Conservation (phyloP, 352 stramenopile species). For the Pythium folliculosum region DNA sequence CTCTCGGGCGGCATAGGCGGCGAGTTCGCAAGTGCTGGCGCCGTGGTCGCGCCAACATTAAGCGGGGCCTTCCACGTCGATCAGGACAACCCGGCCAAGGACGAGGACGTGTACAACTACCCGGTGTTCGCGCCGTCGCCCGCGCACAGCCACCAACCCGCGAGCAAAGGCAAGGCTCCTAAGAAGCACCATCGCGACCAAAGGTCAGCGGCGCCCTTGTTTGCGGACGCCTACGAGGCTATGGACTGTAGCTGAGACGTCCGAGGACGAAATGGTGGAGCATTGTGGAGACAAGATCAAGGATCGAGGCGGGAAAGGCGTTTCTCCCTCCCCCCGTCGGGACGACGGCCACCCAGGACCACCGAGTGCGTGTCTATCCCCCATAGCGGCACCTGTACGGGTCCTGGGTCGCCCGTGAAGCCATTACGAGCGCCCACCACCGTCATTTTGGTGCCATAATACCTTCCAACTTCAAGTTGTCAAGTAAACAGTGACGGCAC, state of each 20-base stretch:
- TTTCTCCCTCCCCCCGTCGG: too few relatives aligned
- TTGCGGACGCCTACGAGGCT: constrained; percentile 41
- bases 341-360: too few relatives aligned
- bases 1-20: constrained; percentile 9
- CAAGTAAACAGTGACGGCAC: constrained; percentile 25
- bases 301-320: too few relatives aligned
- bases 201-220: too few relatives aligned
- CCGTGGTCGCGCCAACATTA: background rate
- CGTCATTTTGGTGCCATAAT: too few relatives aligned
- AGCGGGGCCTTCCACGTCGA: constrained; percentile 12
- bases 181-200: constrained; percentile 52
- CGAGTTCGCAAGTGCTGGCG: background rate
- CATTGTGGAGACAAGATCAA: too few relatives aligned
- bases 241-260: constrained; percentile 65
- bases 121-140: constrained; percentile 32
- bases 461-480: constrained; percentile 29
- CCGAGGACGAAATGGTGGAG: too few relatives aligned
- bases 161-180: constrained; percentile 26
- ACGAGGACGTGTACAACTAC: constrained; percentile 60
- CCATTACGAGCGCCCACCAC: too few relatives aligned
- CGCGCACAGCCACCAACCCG: background rate
- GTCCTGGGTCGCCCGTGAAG: too few relatives aligned
- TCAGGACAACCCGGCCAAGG: constrained; percentile 26
- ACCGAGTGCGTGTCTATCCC: too few relatives aligned
- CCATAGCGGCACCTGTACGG: too few relatives aligned